phyloP scores from a whole-genome alignment of 768 basidiomycete species.

The Lactarius psammicola region DNA sequence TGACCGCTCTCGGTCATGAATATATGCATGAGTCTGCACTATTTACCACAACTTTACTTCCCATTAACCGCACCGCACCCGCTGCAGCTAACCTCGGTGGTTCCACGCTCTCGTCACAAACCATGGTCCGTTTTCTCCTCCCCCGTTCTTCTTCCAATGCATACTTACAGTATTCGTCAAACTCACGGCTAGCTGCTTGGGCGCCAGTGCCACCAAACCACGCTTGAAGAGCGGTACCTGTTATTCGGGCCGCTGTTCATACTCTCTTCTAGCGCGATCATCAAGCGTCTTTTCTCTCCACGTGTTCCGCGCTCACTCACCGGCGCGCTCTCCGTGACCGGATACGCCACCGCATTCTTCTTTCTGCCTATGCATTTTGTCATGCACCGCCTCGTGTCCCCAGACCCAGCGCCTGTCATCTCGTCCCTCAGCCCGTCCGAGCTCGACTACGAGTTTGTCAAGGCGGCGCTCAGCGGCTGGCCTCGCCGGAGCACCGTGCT shows the following conservation, averaged over 20 bases:
- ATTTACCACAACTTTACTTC: slow-evolving; percentile 72
- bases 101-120: slow-evolving; percentile 60
- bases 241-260: no score
- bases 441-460: slow-evolving; percentile 82
- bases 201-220: no score
- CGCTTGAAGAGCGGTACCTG: no score
- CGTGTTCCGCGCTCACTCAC: slow-evolving; percentile 39
- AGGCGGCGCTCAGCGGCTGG: slow-evolving; percentile 61
- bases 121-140: slow-evolving; percentile 55
- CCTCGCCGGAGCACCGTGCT: slow-evolving; percentile 59
- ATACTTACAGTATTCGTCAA: background rate
- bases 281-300: slow-evolving; percentile 56
- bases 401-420: slow-evolving; percentile 47
- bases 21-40: no score
- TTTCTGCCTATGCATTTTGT: slow-evolving; percentile 69
- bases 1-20: slow-evolving; percentile 62
- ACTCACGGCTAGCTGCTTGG: slow-evolving; percentile 60
- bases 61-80: slow-evolving; percentile 81
- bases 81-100: slow-evolving; percentile 67
- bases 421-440: slow-evolving; percentile 66
- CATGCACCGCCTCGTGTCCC: slow-evolving; percentile 62
- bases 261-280: slow-evolving; percentile 51
- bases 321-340: slow-evolving; percentile 55
- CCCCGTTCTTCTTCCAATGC: background rate
- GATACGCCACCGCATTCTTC: slow-evolving; percentile 55